Evolutionary conservation across 73 alveolate genomes (phyloP), one percentile per base, ranked within the genome.

Genomic region (Strombidium stylifer): DNA sequence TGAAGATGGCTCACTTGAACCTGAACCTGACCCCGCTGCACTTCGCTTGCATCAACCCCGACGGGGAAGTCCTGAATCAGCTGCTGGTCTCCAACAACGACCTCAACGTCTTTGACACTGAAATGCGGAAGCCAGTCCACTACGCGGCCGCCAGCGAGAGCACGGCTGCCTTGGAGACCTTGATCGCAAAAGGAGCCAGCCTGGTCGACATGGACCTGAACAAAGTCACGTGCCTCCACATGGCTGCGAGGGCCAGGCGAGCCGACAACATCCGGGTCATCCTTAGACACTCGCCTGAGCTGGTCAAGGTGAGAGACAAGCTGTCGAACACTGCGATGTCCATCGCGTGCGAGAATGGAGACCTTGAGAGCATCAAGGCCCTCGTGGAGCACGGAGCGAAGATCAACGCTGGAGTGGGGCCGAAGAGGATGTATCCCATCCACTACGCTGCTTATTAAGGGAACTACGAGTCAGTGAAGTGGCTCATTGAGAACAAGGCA

Each of bases 1-100:
- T 89, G 0, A 96, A 96, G 89, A 93, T 85, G 50, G 90, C 98
- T 12, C 74, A 70, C 51, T 93, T 94, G 6, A 76, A 84, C 58
- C 85, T 51, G 54, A 90, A 83, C 23, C 84, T 96, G 51, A 94
- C 98, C 46, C 97, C 97, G n/a, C 77, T 89, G 60, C 97, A 84
- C 49, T 60, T 73, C 46, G 89, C 97, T 8, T 77, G 93, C 32
- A 84, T 89, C 30, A 89, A 89, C 72, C 97, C 97, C 16, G 77
- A 89, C 40, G 73, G 67, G 34, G 59, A 62, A 28, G 73, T 83
- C 14, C 73, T 89, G 32, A 86, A 79, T 61, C 75, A 82, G 31
- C 30, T 79, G 23, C 49, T 82, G 39, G 60, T 49, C 15, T 55
- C 58, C 34, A 68, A 64, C 15, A 92, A 92, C 10, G 83, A 54